A percentile compares a stretch with the other conserved stretches of the same genome.
These are phyloP conservation scores for Massariosphaeria phaeospora DNA, from an alignment of 495 filamentous ascomycete genomes.

Conservation along the genomic window DNA sequence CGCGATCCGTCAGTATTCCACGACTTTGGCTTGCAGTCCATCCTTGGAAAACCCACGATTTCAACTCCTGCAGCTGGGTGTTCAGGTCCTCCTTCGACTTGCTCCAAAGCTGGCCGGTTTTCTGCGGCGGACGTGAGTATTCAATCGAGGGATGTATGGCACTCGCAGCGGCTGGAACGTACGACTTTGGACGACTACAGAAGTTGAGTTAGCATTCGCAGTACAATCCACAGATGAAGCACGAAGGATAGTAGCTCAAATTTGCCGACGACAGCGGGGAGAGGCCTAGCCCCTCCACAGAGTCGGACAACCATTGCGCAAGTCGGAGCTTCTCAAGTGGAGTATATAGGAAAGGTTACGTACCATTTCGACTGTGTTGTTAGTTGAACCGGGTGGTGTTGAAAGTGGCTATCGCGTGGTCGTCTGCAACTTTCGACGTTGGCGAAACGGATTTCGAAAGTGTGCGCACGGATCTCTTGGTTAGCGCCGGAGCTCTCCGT, in stretches of 20 bases:
- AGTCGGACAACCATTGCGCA: background rate
- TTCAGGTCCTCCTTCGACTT: conserved; percentile 97
- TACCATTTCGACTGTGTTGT: conserved; percentile 26
- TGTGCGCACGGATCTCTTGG: too few species aligned
- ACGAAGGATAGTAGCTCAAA: background rate
- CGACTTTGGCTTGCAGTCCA: background rate
- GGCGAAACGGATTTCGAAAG: background rate
- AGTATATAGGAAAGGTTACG: conserved; percentile 2
- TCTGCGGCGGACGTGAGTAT: conserved; percentile 57
- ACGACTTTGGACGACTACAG: conserved; percentile 28
- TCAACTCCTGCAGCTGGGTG: conserved; percentile 76
- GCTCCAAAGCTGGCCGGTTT: conserved; percentile 90
- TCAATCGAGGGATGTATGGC: background rate
- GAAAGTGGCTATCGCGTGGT: conserved; percentile 24
- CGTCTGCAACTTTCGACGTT: conserved; percentile 15
- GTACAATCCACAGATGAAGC: background rate
- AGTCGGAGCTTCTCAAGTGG: background rate
- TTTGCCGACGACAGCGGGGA: too few species aligned
- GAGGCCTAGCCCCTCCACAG: too few species aligned
- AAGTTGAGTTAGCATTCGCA: conserved; percentile 14
- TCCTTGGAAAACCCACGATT: conserved; percentile 18
- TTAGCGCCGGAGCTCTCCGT: too few species aligned
- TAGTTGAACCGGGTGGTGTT: conserved; percentile 5
- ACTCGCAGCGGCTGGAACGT: background rate
- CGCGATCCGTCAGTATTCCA: conserved; percentile 46